Conservation (phyloP, 2,329 filamentous ascomycete genomes). For the Neofusicoccum ribis region DNA sequence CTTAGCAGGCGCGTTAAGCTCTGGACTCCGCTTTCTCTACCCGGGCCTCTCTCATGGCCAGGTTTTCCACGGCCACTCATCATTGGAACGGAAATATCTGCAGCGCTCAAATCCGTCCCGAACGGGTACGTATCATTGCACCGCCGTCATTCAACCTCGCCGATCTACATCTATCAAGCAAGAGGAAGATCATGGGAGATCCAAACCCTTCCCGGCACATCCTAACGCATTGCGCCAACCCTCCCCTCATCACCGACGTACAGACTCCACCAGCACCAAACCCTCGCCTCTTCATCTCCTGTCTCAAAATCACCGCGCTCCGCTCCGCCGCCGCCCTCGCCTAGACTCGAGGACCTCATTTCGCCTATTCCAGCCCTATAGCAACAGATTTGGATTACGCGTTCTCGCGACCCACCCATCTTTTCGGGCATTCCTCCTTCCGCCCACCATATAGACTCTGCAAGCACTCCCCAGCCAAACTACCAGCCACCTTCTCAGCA, state of each 20-base stretch:
- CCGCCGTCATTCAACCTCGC: not conserved
- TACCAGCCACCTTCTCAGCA: not conserved
- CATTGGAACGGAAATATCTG: not conserved
- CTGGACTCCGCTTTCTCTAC: not conserved
- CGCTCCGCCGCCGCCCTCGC: not conserved
- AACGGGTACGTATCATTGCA: not conserved
- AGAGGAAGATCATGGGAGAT: not conserved
- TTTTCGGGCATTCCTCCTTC: not conserved
- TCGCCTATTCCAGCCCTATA: constrained; percentile 16
- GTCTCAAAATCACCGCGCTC: not conserved
- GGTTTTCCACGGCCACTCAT: not conserved
- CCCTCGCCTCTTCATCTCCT: constrained; percentile 4
- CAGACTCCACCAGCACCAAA: constrained; percentile 6
- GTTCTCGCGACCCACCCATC: not conserved
- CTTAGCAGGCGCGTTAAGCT: not conserved
- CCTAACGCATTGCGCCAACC: not conserved
- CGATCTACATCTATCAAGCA: not conserved
- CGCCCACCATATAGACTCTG: not conserved
- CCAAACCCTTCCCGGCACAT: not conserved
- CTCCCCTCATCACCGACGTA: not conserved
- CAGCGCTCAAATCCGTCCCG: not conserved
- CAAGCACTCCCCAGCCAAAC: not conserved
- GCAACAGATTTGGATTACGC: not conserved
- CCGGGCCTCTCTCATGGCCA: not conserved
- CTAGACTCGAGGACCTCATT: constrained; percentile 1